phyloP scores from a whole-genome alignment of 306 rosid genomes.

The Vicia faba region DNA sequence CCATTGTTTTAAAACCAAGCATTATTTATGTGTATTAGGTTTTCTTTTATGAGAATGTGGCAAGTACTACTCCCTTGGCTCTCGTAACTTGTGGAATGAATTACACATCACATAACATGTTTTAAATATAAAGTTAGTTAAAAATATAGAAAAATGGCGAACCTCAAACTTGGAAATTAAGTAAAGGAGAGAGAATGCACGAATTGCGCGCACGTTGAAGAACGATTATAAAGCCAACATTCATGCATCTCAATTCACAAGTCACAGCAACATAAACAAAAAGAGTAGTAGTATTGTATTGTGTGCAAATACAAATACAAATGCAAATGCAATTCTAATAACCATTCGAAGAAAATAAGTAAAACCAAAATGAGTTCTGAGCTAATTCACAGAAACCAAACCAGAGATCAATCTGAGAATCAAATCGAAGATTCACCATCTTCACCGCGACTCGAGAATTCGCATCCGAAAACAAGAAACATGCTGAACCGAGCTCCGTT shows the following conservation, averaged over 20 bases:
- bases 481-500: slow-evolving; percentile 34
- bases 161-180: slow-evolving; percentile 25
- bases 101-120: not conserved
- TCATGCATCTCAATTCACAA: slow-evolving; percentile 60
- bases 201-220: slow-evolving; percentile 33
- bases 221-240: slow-evolving; percentile 63
- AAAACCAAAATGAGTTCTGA: slow-evolving; percentile 34
- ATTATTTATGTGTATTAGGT: too few species aligned
- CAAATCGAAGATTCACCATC: not conserved
- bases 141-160: slow-evolving; percentile 1
- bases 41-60: slow-evolving; percentile 10
- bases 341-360: not conserved
- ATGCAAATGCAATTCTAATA: not conserved
- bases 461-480: not conserved
- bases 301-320: not conserved
- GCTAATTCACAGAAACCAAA: slow-evolving; percentile 51
- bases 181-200: slow-evolving; percentile 6
- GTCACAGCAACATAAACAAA: too few species aligned
- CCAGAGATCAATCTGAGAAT: slow-evolving; percentile 1
- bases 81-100: not conserved
- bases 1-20: too few species aligned
- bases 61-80: not conserved
- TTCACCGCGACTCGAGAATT: not conserved
- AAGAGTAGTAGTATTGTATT: not conserved
- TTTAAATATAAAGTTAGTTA: not conserved